Base-by-base conservation (phyloP, 768 basidiomycete genomes). In the Galerina sulciceps region DNA sequence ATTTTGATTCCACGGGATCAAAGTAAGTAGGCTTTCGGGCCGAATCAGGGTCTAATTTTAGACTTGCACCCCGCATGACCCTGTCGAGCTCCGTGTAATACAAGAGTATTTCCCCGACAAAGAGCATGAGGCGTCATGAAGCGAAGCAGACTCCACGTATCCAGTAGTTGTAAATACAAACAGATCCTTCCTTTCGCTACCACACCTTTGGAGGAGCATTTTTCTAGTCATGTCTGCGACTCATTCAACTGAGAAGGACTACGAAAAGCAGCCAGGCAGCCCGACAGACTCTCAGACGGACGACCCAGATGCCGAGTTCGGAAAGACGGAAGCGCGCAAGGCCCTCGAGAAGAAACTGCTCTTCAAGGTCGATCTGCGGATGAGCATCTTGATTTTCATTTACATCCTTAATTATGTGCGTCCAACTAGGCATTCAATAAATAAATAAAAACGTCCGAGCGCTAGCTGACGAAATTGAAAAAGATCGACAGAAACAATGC, bases 401-500 rank as follows among this genome's bases (percentile, higher is more conserved):
- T 82, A 84, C 64, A 81, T 84, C 55, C 59, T 83, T 40, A 82
- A 83, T 59, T 82, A 80, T 73, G 75, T 77, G 66, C n/a, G n/a
- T n/a, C n/a, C n/a, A n/a, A n/a, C n/a, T n/a, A n/a, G n/a, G n/a
- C n/a, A n/a, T n/a, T n/a, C n/a, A n/a, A n/a, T n/a, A n/a, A n/a
- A n/a, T n/a, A n/a, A n/a, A n/a, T n/a, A n/a, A n/a, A n/a, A n/a
- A n/a, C n/a, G n/a, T n/a, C n/a, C n/a, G n/a, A n/a, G n/a, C n/a
- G n/a, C n/a, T n/a, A n/a, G n/a, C n/a, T n/a, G n/a, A n/a, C n/a
- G n/a, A n/a, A n/a, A n/a, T n/a, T n/a, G n/a, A n/a, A n/a, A 34
- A 15, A 90, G 83, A 83, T 91, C 47, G 90, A 92, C 72, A 79
- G 90, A 55, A 91, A 91, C 65, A 91, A 91, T 72, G 88, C 81